These are phyloP conservation scores for Taxillus chinensis DNA, from an alignment of 164 flowering plant species.

Conservation along the genomic window DNA sequence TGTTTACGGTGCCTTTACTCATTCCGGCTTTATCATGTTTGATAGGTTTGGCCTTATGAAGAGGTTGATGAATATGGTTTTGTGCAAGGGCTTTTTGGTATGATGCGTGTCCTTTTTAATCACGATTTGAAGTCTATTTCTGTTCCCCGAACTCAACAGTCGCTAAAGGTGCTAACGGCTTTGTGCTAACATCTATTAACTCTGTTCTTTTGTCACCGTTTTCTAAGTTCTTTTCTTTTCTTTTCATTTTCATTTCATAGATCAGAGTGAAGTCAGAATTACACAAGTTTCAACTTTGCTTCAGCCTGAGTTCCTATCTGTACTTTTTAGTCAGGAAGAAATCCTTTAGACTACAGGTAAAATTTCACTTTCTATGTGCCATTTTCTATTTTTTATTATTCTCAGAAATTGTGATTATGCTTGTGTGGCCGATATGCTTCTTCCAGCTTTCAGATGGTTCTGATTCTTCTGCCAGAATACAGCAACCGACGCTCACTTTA, in stretches of 20 bases:
- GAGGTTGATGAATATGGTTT: constrained; percentile 80
- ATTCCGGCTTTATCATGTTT: background rate
- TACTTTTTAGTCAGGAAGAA: constrained; percentile 79
- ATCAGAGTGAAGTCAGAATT: constrained; percentile 40
- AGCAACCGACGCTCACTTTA: constrained; percentile 52
- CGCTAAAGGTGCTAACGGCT: constrained; percentile 27
- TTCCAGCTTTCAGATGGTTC: constrained; percentile 50
- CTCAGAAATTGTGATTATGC: background rate
- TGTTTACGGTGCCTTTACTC: background rate
- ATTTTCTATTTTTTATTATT: background rate
- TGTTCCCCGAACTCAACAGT: constrained; percentile 19
- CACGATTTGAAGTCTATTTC: constrained; percentile 25
- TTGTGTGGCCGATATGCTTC: constrained; percentile 5
- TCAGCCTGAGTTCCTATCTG: constrained; percentile 70
- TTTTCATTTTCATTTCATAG: constrained; percentile 24
- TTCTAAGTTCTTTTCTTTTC: background rate
- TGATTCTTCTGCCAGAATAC: constrained; percentile 26
- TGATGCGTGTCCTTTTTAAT: constrained; percentile 64
- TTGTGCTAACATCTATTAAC: background rate
- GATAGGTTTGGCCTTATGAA: constrained; percentile 92
- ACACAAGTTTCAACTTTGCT: constrained; percentile 47
- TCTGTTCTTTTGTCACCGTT: background rate
- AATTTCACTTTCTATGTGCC: background rate
- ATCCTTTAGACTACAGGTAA: constrained; percentile 67
- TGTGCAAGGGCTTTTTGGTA: constrained; percentile 79